Conservation (phyloP, 73 alveolate genomes). For the Blepharisma japonicum region DNA sequence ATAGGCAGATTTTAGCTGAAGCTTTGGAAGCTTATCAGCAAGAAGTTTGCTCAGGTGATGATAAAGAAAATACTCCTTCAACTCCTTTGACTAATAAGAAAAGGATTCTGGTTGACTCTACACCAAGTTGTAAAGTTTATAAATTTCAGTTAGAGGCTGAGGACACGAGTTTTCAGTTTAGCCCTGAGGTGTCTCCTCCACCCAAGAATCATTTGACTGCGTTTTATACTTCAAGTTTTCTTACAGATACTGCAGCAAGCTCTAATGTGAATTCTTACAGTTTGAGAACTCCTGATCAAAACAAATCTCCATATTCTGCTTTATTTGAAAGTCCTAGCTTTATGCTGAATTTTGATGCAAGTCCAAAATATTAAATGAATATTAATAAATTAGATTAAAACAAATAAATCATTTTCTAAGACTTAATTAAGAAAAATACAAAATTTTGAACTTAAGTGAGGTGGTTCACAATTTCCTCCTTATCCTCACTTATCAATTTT, state of each 20-base stretch:
- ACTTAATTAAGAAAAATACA: too few relatives aligned
- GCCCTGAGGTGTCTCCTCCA: not conserved
- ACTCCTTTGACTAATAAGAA: not conserved
- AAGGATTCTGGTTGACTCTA: not conserved
- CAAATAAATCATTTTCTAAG: too few relatives aligned
- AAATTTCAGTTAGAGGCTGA: not conserved
- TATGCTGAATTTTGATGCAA: constrained; percentile 11
- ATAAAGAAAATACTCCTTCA: constrained; percentile 14
- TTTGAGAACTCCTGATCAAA: constrained; percentile 18
- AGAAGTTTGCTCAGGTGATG: not conserved
- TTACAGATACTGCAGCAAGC: not conserved
- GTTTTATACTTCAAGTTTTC: not conserved
- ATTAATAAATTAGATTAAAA: too few relatives aligned
- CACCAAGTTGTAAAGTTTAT: too few relatives aligned
- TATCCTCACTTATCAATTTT: not conserved
- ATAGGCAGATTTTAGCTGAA: not conserved
- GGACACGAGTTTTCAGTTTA: not conserved
- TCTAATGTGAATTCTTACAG: not conserved
- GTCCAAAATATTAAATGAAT: not conserved
- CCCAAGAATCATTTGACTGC: not conserved
- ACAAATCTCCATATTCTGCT: not conserved
- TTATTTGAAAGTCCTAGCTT: constrained; percentile 21
- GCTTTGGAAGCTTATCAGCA: constrained; percentile 17
- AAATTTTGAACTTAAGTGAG: too few relatives aligned
- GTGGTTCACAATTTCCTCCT: too few relatives aligned